A percentile compares a stretch with the other conserved stretches of the same genome.
Evolutionary conservation across 257 asterid genomes (phyloP).

Genomic region (Ophiorrhiza pumila): DNA sequence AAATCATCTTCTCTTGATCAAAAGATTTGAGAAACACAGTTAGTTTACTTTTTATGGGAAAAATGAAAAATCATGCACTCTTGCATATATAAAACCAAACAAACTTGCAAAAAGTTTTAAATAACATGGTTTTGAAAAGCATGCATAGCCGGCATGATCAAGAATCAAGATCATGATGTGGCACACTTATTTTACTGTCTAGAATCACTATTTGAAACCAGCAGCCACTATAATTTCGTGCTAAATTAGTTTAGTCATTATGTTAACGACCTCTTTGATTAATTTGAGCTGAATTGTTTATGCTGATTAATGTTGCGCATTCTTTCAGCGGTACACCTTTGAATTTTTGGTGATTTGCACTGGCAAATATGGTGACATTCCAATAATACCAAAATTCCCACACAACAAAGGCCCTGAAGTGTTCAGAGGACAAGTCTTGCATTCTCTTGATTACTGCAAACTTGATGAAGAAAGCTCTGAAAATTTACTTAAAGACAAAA

Average conservation of each 20-base stretch:
- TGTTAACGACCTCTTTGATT: too few species aligned
- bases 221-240: too few species aligned
- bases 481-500: slow-evolving; percentile 48
- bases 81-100: too few species aligned
- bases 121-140: too few species aligned
- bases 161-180: too few species aligned
- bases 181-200: too few species aligned
- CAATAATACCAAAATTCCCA: slow-evolving; percentile 61
- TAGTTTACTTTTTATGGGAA: too few species aligned
- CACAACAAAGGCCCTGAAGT: slow-evolving; percentile 65
- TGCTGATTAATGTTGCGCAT: background rate
- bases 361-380: slow-evolving; percentile 85
- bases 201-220: background rate
- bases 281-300: background rate
- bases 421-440: slow-evolving; percentile 66
- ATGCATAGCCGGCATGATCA: too few species aligned
- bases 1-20: background rate
- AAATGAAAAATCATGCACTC: too few species aligned
- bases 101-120: too few species aligned
- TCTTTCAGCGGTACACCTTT: slow-evolving; percentile 60
- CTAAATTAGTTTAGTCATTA: too few species aligned
- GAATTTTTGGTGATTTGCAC: slow-evolving; percentile 82
- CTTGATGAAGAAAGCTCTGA: slow-evolving; percentile 54
- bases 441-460: slow-evolving; percentile 74
- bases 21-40: too few species aligned